These are phyloP conservation scores for Biscogniauxia mediterranea DNA, from an alignment of 2,329 filamentous ascomycete genomes.

Conservation along the genomic window DNA sequence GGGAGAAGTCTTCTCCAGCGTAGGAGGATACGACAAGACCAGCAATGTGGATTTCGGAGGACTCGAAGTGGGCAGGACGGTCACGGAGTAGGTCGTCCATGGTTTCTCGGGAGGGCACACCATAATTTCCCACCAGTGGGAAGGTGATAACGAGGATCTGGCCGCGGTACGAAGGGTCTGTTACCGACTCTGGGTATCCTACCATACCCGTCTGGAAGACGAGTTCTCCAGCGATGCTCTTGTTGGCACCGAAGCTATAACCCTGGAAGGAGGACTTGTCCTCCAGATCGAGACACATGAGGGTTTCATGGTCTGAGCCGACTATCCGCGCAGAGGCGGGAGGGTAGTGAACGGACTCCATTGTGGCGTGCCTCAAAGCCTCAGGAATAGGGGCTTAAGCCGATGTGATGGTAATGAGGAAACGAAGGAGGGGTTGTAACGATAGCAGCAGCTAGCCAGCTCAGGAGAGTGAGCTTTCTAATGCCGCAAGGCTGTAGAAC, in stretches of 20 bases:
- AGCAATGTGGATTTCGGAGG: conserved; percentile 87
- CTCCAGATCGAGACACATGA: conserved; percentile 86
- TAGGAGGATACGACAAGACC: conserved; percentile 90
- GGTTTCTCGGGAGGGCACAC: conserved; percentile 83
- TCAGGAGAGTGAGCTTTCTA: conserved; percentile 24
- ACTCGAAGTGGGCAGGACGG: conserved; percentile 90
- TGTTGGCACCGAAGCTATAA: conserved; percentile 93
- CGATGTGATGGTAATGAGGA: conserved; percentile 4
- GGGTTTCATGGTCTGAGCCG: conserved; percentile 53
- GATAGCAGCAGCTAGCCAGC: conserved; percentile 24
- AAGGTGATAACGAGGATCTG: conserved; percentile 98
- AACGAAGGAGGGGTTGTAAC: conserved; percentile 1
- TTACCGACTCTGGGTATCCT: conserved; percentile 92
- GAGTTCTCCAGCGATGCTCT: conserved; percentile 92
- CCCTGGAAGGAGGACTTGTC: conserved; percentile 91
- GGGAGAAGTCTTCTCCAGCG: conserved; percentile 91
- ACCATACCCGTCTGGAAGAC: conserved; percentile 99
- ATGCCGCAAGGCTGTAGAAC: conserved; percentile 18
- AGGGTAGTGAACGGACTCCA: conserved; percentile 42
- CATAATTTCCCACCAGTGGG: conserved; percentile 94
- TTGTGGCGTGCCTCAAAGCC: conserved; percentile 17
- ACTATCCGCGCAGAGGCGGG: conserved; percentile 62
- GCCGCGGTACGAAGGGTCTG: conserved; percentile 82
- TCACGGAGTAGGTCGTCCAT: conserved; percentile 82
- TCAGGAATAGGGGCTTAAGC: neutral